These are phyloP conservation scores for Aspergillus sparsus DNA, from an alignment of 495 filamentous ascomycete genomes.

Conservation along the genomic window DNA sequence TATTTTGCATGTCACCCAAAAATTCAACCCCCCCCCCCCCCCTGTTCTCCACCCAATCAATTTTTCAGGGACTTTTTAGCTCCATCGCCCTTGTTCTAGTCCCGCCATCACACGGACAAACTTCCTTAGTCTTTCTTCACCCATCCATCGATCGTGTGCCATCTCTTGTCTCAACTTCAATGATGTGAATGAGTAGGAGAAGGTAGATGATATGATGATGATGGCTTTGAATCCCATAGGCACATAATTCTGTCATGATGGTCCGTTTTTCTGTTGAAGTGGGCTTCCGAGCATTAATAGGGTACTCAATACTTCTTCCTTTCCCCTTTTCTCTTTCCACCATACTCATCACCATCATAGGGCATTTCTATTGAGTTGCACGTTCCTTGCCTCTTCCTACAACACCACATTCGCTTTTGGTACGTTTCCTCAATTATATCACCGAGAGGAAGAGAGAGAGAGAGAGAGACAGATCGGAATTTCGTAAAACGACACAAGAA, in stretches of 20 bases:
- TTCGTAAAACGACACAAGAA: neutral
- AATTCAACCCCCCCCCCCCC: constrained; percentile 3
- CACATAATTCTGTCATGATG: constrained; percentile 29
- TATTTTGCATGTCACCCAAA: neutral
- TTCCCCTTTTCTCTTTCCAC: neutral
- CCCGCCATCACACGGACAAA: neutral
- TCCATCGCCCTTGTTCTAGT: neutral
- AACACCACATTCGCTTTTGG: constrained; percentile 46
- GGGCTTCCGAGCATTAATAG: constrained; percentile 40
- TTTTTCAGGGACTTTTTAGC: neutral
- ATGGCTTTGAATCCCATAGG: constrained; percentile 19
- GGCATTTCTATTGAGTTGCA: constrained; percentile 38
- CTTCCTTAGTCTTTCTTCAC: neutral
- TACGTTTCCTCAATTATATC: constrained; percentile 25
- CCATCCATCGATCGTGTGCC: constrained; percentile 1
- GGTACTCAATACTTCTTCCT: constrained; percentile 30
- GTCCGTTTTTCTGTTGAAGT: constrained; percentile 37
- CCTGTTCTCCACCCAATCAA: neutral
- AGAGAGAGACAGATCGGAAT: neutral
- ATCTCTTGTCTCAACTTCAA: constrained; percentile 2
- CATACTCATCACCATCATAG: constrained; percentile 24
- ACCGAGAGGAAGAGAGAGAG: neutral
- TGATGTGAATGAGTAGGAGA: constrained; percentile 12
- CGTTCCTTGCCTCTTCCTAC: constrained; percentile 39
- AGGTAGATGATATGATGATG: constrained; percentile 6